phyloP scores from a whole-genome alignment of 2,329 filamentous ascomycete genomes.

The Periconia sp. region DNA sequence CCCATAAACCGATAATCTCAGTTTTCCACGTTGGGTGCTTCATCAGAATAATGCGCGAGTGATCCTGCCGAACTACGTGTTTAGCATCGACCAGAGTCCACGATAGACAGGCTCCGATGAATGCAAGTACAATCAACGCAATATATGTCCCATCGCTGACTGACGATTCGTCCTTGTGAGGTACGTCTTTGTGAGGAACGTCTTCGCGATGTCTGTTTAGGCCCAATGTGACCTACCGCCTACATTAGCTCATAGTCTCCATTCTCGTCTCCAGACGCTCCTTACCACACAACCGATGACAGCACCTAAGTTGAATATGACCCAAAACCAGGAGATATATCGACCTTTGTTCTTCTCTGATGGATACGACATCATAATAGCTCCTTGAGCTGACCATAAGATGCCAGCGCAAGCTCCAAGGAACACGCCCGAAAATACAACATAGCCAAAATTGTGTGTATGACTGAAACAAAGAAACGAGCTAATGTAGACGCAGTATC shows the following conservation, averaged over 20 bases:
- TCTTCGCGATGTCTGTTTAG: conserved; percentile 5
- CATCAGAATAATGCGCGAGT: conserved; percentile 76
- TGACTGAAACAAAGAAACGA: conserved; percentile 70
- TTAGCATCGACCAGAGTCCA: conserved; percentile 69
- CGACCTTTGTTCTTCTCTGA: conserved; percentile 76
- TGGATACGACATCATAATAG: conserved; percentile 86
- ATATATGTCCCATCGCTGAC: conserved; percentile 71
- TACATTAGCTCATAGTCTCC: too few species aligned
- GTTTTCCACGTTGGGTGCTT: conserved; percentile 82
- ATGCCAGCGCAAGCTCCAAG: conserved; percentile 75
- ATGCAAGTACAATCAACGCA: conserved; percentile 79
- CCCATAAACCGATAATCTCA: conserved; percentile 72
- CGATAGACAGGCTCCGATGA: conserved; percentile 67
- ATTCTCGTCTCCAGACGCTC: conserved; percentile 12
- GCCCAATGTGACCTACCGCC: too few species aligned
- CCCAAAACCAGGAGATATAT: conserved; percentile 87
- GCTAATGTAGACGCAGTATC: conserved; percentile 72
- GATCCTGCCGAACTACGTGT: conserved; percentile 71
- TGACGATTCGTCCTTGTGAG: conserved; percentile 54
- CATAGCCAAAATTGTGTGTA: conserved; percentile 66
- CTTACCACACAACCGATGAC: conserved; percentile 74
- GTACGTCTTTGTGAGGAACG: conserved; percentile 33
- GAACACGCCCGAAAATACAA: conserved; percentile 71
- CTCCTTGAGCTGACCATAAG: conserved; percentile 76
- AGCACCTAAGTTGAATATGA: conserved; percentile 87